Base-by-base conservation (phyloP, 2,329 filamentous ascomycete species). In the Aspergillus ruber region DNA sequence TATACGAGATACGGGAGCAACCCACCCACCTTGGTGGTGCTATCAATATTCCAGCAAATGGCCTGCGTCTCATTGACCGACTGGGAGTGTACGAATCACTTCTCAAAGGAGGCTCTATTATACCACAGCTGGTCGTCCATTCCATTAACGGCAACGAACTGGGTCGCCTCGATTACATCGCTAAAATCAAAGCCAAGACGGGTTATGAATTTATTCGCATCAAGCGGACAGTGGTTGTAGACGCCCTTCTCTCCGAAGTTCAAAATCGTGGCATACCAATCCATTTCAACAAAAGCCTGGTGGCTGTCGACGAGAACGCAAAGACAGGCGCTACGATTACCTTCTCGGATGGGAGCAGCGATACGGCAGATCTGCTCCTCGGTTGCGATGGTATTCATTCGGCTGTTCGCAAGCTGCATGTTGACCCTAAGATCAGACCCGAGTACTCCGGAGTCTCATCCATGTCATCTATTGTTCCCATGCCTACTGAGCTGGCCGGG, bases 351-450 rank as follows among this genome's bases (percentile, higher is more conserved):
- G 51, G 53, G 1, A 50, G 53, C 8, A 44, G n/a, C 9, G 55
- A 52, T 8, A 45, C 39, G 3, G 53, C 45, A 0, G 47, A 49
- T 32, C 20, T 57, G 1, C 39, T 66, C 1, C 51, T 71, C n/a
- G 69, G 68, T 5, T 68, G 66, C 50, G 69, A 72, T 48, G 69
- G 69, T 1, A 65, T 71, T 7, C 68, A 71, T 48, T 70, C 66
- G 1, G 48, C 56, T 9, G 65, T 69, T 5, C 62, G 69, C 6
- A 57, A 42, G n/a, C 38, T 57, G 4, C 55, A 66, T 41, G 56
- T 71, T 20, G 56, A 66, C 41, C 59, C 61, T 7, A 45, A 36
- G 4, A 21, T 39, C 7, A 42, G 35, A n/a, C 62, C 66, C 18
- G 59, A 61, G 33, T 70, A 70, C 48, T 64, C 66, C 1, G 65